Percentiles rank a stretch among this genome's conserved stretches.
These are phyloP conservation scores for Aspergillus panamensis DNA, from an alignment of 495 filamentous ascomycete species.

Conservation along the genomic window DNA sequence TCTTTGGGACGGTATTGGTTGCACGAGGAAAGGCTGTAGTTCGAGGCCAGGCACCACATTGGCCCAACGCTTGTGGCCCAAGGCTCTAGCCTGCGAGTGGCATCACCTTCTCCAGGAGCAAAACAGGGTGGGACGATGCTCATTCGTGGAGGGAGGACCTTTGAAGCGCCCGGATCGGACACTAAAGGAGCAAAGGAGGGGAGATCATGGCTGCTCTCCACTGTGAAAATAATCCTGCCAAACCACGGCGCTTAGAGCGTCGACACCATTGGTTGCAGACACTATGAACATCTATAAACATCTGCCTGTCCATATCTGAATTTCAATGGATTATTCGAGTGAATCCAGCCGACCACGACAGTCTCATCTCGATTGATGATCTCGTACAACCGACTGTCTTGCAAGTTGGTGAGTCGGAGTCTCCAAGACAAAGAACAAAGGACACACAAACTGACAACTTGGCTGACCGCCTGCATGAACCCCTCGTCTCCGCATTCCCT, in stretches of 20 bases:
- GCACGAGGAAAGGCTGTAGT: constrained; percentile 13
- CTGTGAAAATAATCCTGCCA: background rate
- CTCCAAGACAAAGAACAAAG: background rate
- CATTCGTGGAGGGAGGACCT: constrained; percentile 16
- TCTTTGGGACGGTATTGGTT: constrained; percentile 8
- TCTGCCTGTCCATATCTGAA: too few relatives aligned
- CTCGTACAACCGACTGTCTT: too few relatives aligned
- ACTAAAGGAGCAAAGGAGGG: constrained; percentile 6
- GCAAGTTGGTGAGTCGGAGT: background rate
- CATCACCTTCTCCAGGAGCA: constrained; percentile 18
- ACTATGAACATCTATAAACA: background rate
- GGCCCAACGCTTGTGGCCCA: background rate
- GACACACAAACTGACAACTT: background rate
- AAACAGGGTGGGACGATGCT: background rate
- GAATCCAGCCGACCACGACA: too few relatives aligned
- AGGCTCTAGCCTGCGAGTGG: constrained; percentile 20
- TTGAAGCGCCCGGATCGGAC: constrained; percentile 25
- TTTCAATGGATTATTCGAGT: too few relatives aligned
- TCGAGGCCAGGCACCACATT: constrained; percentile 3
- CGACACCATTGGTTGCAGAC: background rate
- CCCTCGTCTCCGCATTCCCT: background rate
- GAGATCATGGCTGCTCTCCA: constrained; percentile 6
- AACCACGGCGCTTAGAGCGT: constrained; percentile 17
- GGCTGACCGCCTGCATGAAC: constrained; percentile 1
- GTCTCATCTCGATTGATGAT: too few relatives aligned